Evolutionary conservation across 2,329 filamentous ascomycete genomes (phyloP), one percentile per base, ranked within the genome.

Genomic region (Tolypocladium nubicola): DNA sequence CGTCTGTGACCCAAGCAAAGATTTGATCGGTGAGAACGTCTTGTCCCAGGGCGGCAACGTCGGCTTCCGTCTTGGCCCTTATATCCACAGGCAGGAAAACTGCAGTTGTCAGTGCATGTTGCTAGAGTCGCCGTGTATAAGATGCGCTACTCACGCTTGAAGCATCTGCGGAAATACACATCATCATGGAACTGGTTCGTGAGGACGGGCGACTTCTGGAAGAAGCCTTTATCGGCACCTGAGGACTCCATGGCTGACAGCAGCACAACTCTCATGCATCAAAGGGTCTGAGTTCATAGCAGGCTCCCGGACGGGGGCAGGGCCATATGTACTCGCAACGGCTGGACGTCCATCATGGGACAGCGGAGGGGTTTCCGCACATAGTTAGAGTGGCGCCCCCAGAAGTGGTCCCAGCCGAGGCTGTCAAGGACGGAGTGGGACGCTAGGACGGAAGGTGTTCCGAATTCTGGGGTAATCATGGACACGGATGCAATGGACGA

Each of bases 1-100:
- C 81, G 66, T 89, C 83, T 0, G 80, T 79, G 21, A 86, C 69
- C 70, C 77, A 82, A 60, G 76, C 67, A 50, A 87, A 78, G n/a
- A 85, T 71, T 52, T 76, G 67, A 23, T 78, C 75, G 0, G 78
- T 76, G 30, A 87, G 69, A 11, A 84, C 79, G 35, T 80, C 74
- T 21, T 77, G 68, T 49, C 77, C 81, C 37, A 85, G 74, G 10
- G 70, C 64, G 9, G 73, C 68, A 14, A 82, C 69, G 57, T 80
- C 78, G 2, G 72, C 68, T 53, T 71, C 68, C 40, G 76, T 72
- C 39, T 73, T 61, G 1, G 66, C 65, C 19, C 72, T 65, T 7
- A 81, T 60, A 1, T 71, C 59, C 3, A 62, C 55, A 1, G 80
- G 76, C 10, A 83, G 68, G 59, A 81, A 82, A 11, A 82, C 79